A percentile compares a stretch with the other conserved stretches of the same genome.
These are phyloP conservation scores for Fagus crenata DNA, from an alignment of 306 rosid species.

Conservation along the genomic window DNA sequence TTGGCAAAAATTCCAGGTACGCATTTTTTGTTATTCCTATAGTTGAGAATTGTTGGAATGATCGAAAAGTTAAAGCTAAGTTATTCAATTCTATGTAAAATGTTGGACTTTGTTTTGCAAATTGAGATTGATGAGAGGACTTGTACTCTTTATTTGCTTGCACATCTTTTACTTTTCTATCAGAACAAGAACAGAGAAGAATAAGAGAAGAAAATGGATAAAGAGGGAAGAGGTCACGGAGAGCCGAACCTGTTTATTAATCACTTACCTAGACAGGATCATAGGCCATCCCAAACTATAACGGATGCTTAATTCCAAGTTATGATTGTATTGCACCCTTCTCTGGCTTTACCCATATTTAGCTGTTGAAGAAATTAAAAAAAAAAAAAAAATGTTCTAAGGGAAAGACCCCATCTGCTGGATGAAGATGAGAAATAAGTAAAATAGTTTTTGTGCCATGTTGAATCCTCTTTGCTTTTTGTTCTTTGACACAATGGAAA, in stretches of 20 bases:
- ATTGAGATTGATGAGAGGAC: slow-evolving; percentile 36
- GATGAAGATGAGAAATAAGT: background rate
- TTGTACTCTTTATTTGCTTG: slow-evolving; percentile 34
- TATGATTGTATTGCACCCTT: background rate
- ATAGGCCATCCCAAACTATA: too few relatives aligned
- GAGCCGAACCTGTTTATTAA: too few relatives aligned
- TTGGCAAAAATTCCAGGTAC: slow-evolving; percentile 18
- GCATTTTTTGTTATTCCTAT: slow-evolving; percentile 31
- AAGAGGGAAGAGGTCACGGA: too few relatives aligned
- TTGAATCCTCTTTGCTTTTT: background rate
- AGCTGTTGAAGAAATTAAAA: too few relatives aligned
- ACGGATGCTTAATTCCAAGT: background rate
- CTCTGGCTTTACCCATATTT: background rate
- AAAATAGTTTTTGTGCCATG: background rate
- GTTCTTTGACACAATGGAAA: background rate
- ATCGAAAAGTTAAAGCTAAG: slow-evolving; percentile 16
- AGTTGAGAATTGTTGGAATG: slow-evolving; percentile 18
- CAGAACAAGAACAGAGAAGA: too few relatives aligned
- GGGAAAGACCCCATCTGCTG: too few relatives aligned
- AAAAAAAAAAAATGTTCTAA: too few relatives aligned
- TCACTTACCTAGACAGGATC: too few relatives aligned
- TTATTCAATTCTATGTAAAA: slow-evolving; percentile 25
- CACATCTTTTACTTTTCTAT: slow-evolving; percentile 8
- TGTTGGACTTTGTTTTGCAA: slow-evolving; percentile 17
- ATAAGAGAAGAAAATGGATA: too few relatives aligned